Base-by-base conservation (phyloP, 1,284 basidiomycete species). In the Trametes pubescens region DNA sequence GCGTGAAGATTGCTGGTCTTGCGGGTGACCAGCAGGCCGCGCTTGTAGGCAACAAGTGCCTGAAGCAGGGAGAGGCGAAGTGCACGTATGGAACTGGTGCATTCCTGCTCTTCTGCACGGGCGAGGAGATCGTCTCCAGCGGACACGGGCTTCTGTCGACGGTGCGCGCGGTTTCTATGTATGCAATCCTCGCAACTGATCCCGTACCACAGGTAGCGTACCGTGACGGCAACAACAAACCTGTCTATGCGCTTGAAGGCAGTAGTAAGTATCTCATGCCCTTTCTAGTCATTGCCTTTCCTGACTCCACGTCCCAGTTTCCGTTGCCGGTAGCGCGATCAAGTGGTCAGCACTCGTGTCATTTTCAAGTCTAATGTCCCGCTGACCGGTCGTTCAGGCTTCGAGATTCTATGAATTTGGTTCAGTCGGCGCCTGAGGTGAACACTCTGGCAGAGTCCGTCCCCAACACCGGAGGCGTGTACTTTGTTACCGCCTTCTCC, bases 11-110 rank as follows among this genome's bases (percentile, higher is more conserved):
- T 60, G 95, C 91, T 26, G 97, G 96, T 37, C 88, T 99, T 55
- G 89, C 97, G 14, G 97, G 97, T 34, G 97, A 99, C 77, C 97
- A 99, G 80, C 97, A 99, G 78, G 96, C 93, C 18, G 97, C 97
- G 11, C 82, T 99, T 24, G 89, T 99, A 55, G 97, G 98, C 0
- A 99, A 99, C 83, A 98, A 98, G 77, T 98, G 96, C 73, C 77
- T 98, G 59, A 81, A 76, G 53, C 81, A 85, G 66, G 95, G 95
- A 26, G 92, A 96, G 75, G 95, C 94, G 2, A 98, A 98, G 80
- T 96, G 94, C 77, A 98, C 95, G 2, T 98, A 96, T 72, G 96
- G 96, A 22, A 99, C 97, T 0, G 97, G 97, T 47, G 94, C 95
- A 29, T 99, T 99, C 83, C 81, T 99, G 67, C 82, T 99, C 32